phyloP scores from a whole-genome alignment of 306 rosid species.

The Lithocarpus polystachyus region DNA sequence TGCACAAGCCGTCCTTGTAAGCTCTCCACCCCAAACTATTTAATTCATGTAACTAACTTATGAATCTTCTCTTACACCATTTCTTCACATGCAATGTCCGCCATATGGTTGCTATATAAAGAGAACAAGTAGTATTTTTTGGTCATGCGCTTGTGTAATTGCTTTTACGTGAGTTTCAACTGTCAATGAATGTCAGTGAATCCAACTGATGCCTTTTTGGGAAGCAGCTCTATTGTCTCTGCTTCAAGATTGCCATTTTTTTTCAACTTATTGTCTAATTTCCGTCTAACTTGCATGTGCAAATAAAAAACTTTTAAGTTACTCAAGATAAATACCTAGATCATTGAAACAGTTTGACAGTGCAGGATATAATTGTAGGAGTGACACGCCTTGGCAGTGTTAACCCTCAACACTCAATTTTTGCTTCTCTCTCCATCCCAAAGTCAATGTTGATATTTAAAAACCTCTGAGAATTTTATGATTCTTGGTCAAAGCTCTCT shows the following conservation, averaged over 20 bases:
- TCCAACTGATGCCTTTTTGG: neutral
- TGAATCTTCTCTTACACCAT: neutral
- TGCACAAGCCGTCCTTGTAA: slow-evolving; percentile 62
- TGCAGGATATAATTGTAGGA: neutral
- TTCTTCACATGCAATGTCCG: neutral
- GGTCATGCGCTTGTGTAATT: neutral
- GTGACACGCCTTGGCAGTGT: too few species aligned
- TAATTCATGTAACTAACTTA: neutral
- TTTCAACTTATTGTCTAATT: neutral
- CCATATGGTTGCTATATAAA: neutral
- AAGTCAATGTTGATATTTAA: neutral
- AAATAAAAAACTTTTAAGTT: neutral
- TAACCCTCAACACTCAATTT: too few species aligned
- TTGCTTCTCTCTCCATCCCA: too few species aligned
- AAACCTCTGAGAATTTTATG: neutral
- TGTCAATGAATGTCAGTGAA: neutral
- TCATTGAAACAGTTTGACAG: neutral
- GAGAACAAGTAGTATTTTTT: neutral
- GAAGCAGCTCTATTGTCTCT: neutral
- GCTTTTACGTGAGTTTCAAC: neutral
- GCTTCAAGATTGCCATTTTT: neutral
- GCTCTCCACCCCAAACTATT: neutral
- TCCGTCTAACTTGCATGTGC: neutral
- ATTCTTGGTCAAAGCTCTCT: neutral
- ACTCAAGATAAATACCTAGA: neutral